Conservation (phyloP, 495 filamentous ascomycete genomes). For the Penicillium turbatum region DNA sequence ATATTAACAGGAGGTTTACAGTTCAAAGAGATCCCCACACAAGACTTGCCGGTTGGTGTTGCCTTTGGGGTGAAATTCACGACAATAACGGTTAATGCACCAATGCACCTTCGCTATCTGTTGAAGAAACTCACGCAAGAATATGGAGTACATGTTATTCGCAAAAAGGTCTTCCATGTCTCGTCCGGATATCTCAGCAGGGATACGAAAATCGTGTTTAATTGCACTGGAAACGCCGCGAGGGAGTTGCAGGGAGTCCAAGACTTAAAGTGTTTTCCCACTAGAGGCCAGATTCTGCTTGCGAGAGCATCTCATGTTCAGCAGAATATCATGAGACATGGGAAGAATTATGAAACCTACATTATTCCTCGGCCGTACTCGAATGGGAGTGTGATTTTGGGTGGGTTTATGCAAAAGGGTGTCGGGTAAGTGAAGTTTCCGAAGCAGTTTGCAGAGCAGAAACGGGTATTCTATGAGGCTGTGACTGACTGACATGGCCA, state of each 20-base stretch:
- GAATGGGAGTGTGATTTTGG: conserved; percentile 28
- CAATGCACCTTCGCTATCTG: conserved; percentile 22
- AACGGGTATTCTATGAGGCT: neutral
- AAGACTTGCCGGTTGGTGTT: conserved; percentile 23
- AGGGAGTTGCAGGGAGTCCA: conserved; percentile 22
- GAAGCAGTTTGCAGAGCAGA: neutral
- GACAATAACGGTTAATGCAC: conserved; percentile 30
- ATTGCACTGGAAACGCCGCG: conserved; percentile 28
- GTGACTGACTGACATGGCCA: neutral
- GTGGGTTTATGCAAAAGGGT: conserved; percentile 31
- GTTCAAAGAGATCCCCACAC: conserved; percentile 11
- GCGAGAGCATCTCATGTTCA: conserved; percentile 29
- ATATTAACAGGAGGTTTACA: neutral
- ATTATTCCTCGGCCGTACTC: conserved; percentile 31
- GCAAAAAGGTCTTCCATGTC: conserved; percentile 16
- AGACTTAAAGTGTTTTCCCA: conserved; percentile 28
- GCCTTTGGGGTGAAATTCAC: conserved; percentile 28
- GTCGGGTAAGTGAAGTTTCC: conserved; percentile 2
- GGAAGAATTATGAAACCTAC: conserved; percentile 33
- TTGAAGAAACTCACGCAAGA: conserved; percentile 4
- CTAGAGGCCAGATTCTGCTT: conserved; percentile 39
- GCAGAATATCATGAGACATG: conserved; percentile 32
- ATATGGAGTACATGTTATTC: conserved; percentile 22
- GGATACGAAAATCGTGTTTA: conserved; percentile 28
- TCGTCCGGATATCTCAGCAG: conserved; percentile 21